phyloP scores from a whole-genome alignment of 2,329 filamentous ascomycete species.

The Raffaelea deltoideospora region DNA sequence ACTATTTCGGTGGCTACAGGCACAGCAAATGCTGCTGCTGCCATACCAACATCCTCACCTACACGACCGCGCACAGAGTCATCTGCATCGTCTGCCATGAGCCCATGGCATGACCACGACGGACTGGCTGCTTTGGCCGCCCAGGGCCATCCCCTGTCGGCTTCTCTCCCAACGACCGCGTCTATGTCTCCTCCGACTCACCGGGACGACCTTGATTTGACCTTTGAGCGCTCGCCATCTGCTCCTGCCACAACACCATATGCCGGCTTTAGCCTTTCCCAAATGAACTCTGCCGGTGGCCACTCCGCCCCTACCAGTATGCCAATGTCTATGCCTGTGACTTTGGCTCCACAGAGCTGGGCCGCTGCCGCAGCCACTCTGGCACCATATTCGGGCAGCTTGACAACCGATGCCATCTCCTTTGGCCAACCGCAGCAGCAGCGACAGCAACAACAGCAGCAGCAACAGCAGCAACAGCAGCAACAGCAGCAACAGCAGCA shows the following conservation, averaged over 20 bases:
- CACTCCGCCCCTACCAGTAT: slow-evolving; percentile 3
- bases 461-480: slow-evolving; percentile 2
- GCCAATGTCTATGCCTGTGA: slow-evolving; percentile 5
- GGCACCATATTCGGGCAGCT: slow-evolving; percentile 6
- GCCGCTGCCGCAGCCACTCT: not conserved
- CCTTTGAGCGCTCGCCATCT: slow-evolving; percentile 24
- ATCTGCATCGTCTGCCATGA: slow-evolving; percentile 14
- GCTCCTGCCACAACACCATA: slow-evolving; percentile 28
- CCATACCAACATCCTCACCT: slow-evolving; percentile 4
- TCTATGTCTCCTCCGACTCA: slow-evolving; percentile 15
- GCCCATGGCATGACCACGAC: slow-evolving; percentile 24
- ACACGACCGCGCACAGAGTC: slow-evolving; percentile 27
- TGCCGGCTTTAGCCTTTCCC: slow-evolving; percentile 26
- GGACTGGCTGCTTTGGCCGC: slow-evolving; percentile 10
- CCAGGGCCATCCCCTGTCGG: slow-evolving; percentile 2
- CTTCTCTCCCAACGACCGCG: not conserved
- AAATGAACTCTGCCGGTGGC: slow-evolving; percentile 15
- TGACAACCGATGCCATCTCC: slow-evolving; percentile 3
- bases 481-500: slow-evolving; percentile 2
- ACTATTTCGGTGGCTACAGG: slow-evolving; percentile 21
- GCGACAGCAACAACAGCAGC: not conserved
- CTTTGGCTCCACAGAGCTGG: slow-evolving; percentile 6
- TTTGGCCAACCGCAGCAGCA: slow-evolving; percentile 2
- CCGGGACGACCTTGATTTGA: slow-evolving; percentile 22
- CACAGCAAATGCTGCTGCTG: slow-evolving; percentile 24